Base-by-base conservation (phyloP, 2,329 filamentous ascomycete species). In the Aspergillus chevalieri region DNA sequence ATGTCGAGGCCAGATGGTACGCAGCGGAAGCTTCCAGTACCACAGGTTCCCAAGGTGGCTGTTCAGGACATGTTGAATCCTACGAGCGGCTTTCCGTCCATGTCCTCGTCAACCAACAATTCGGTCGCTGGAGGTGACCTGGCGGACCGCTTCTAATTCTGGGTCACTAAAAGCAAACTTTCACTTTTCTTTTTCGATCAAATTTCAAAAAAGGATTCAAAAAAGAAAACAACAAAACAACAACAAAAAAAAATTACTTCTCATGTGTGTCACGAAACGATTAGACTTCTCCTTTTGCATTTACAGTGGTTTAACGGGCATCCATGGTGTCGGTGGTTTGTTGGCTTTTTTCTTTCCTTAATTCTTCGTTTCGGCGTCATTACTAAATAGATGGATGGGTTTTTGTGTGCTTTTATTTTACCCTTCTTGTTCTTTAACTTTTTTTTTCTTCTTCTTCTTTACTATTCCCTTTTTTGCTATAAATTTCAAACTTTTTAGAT, bases 1-100 rank as follows among this genome's bases (percentile, higher is more conserved):
- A 93, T 97, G 75, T 89, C 86, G 64, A 85, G 86, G 58, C 81
- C 89, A 1, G 91, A 96, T 56, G 89, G 89, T 34, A 86, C 87
- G 21, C 88, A 93, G 72, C 79, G 92, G 60, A 97, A 97, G 71
- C 77, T 97, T 15, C 92, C 92, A 0, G 87, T 95, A 14, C 90
- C 90, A 5, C 88, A 92, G 71, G 81, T 91, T 3, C 89, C 89
- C 48, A 93, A 93, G 69, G 86, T 95, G 41, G 87, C 87, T 2
- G 85, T 94, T 4, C 87, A 92, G 60, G 92, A 96, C 61, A 78
- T 96, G 49, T 75, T 95, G 51, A 85, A 85, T 54, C 78, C 82
- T 1, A 72, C 73, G 21, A 81, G 81, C 44, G 87, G 83, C 54
- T 84, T 84, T 64, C 78, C 80, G 44, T 91, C 87, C 53, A 87